A percentile compares a stretch with the other conserved stretches of the same genome.
These are phyloP conservation scores for Oxytropis ochrocephala DNA, from an alignment of 306 rosid species.

Conservation along the genomic window DNA sequence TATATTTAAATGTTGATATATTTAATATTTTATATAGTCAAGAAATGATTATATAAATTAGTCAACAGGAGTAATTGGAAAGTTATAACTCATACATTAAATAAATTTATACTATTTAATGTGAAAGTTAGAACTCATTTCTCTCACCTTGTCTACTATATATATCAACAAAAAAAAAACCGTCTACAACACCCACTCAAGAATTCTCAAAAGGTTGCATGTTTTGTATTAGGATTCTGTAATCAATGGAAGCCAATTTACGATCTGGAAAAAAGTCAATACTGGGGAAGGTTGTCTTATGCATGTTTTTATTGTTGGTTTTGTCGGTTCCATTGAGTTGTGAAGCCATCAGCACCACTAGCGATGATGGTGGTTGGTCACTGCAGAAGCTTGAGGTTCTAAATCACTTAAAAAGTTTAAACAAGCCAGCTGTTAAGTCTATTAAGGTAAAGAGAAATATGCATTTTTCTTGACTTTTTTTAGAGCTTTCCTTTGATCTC, in stretches of 20 bases:
- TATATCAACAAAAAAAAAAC: too few relatives aligned
- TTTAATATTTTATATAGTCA: too few relatives aligned
- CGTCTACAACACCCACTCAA: conserved; percentile 20
- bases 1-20: too few relatives aligned
- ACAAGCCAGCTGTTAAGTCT: conserved; percentile 48
- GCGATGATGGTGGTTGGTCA: conserved; percentile 1
- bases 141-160: too few relatives aligned
- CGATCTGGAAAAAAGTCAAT: conserved; percentile 9
- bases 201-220: conserved; percentile 29
- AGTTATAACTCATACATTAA: too few relatives aligned
- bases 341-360: not conserved
- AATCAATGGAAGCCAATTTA: conserved; percentile 24
- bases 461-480: not conserved
- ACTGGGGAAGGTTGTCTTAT: too few relatives aligned
- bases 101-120: too few relatives aligned
- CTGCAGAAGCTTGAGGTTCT: conserved; percentile 37
- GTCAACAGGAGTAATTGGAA: too few relatives aligned
- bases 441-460: conserved; percentile 36
- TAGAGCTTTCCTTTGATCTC: not conserved
- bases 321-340: conserved; percentile 17
- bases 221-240: conserved; percentile 21
- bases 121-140: too few relatives aligned
- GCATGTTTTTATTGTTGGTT: conserved; percentile 16
- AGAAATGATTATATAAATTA: too few relatives aligned
- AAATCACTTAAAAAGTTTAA: conserved; percentile 44